A percentile compares a stretch with the other conserved stretches of the same genome.
phyloP scores from a whole-genome alignment of 2,329 filamentous ascomycete genomes.

The Coleophoma eucalyptorum region DNA sequence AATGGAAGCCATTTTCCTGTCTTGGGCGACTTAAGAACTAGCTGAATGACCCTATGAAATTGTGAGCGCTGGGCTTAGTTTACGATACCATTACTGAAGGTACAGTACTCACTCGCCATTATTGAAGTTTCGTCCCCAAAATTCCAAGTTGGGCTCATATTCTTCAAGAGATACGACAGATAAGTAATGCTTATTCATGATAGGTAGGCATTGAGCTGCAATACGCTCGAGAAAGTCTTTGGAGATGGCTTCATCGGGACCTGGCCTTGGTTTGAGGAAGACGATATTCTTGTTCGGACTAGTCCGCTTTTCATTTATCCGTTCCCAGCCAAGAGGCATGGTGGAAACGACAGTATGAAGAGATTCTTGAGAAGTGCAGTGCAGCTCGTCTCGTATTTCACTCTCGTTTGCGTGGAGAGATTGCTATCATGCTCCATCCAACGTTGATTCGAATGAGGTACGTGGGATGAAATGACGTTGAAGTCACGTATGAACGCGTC shows the following conservation, averaged over 20 bases:
- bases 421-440: too few species aligned
- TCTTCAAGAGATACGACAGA: conserved; percentile 73
- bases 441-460: too few species aligned
- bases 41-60: conserved; percentile 58
- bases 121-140: conserved; percentile 83
- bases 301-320: conserved; percentile 70
- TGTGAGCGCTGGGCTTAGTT: too few species aligned
- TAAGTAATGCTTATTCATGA: conserved; percentile 65
- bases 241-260: conserved; percentile 56
- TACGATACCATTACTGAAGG: background rate
- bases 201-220: conserved; percentile 73
- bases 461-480: too few species aligned
- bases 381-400: too few species aligned
- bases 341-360: background rate
- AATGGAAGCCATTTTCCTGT: conserved; percentile 74
- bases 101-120: conserved; percentile 58
- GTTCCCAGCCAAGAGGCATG: conserved; percentile 77
- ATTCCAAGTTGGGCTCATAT: conserved; percentile 76
- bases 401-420: too few species aligned
- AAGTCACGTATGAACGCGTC: too few species aligned
- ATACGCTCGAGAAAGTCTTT: conserved; percentile 73
- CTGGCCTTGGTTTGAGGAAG: conserved; percentile 78
- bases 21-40: conserved; percentile 68
- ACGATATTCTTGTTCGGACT: conserved; percentile 76
- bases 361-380: too few species aligned